Evolutionary conservation across 73 alveolate genomes (phyloP), one percentile per base, ranked within the genome.

Genomic region (Durusdinium trenchii): DNA sequence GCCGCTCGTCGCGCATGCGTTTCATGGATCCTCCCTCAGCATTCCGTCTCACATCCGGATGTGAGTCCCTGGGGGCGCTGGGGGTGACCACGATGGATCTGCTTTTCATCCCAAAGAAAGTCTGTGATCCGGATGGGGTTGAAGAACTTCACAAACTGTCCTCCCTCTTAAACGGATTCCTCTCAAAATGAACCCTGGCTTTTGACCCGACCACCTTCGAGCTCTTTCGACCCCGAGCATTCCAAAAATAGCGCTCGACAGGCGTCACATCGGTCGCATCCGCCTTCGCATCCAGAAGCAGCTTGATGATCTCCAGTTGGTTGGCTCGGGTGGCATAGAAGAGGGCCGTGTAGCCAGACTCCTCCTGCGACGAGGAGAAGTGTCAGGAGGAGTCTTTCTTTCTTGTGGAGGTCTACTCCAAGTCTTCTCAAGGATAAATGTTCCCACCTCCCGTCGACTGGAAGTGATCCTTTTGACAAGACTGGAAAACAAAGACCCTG

Each of bases 231-330:
- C 69, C 23, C 32, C 32, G 12, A 57, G 12, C n/a, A n/a, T n/a
- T n/a, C n/a, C n/a, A n/a, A n/a, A n/a, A n/a, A n/a, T n/a, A n/a
- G n/a, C n/a, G n/a, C n/a, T n/a, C 79, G n/a, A 18, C 79, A 32
- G 79, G 79, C 46, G 9, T 9, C 26, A 20, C 79, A 67, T 67
- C 46, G 18, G 18, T 38, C n/a, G 79, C 78, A 14, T 18, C 26
- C 92, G n/a, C 94, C 94, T 84, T 84, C 54, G 94, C 94, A 16
- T 52, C 48, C 38, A 84, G 43, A 46, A 84, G 52, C 75, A 84
- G 52, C 35, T 51, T 40, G 47, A 51, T 32, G 9, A 50, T 23
- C 36, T 84, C 94, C 94, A 51, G 20, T 20, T 84, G 94, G 71
- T 75, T 75, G n/a, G 32, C 94, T 20, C 94, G 48, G n/a, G 75